These are phyloP conservation scores for Cladosporium sp. DNA, from an alignment of 2,329 filamentous ascomycete genomes.

Conservation along the genomic window DNA sequence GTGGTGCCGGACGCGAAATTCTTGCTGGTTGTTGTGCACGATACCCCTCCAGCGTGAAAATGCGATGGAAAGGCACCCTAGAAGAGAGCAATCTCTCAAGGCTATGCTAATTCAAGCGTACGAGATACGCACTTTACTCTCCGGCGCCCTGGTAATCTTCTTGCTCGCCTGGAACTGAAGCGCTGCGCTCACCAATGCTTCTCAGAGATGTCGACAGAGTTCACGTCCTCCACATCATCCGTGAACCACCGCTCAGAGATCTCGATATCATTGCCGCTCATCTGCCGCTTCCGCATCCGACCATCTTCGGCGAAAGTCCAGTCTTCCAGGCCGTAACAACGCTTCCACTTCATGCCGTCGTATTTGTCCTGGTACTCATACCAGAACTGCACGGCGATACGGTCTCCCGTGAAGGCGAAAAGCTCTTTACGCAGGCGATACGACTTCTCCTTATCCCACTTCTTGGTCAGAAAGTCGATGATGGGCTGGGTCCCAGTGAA, in stretches of 20 bases:
- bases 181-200: conserved; percentile 52
- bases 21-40: conserved; percentile 71
- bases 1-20: conserved; percentile 77
- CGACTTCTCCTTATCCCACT: conserved; percentile 66
- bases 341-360: conserved; percentile 67
- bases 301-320: conserved; percentile 69
- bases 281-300: conserved; percentile 66
- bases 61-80: no score
- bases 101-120: background rate
- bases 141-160: background rate
- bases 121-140: background rate
- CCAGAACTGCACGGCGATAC: conserved; percentile 87
- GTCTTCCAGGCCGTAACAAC: conserved; percentile 79
- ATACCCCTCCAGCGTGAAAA: conserved; percentile 62
- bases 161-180: no score
- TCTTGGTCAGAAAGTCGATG: conserved; percentile 59
- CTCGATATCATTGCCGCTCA: conserved; percentile 68
- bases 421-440: conserved; percentile 78
- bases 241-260: conserved; percentile 64
- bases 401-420: conserved; percentile 68
- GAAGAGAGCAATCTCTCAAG: background rate
- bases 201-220: conserved; percentile 59
- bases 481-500: conserved; percentile 63
- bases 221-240: conserved; percentile 59
- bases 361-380: conserved; percentile 68